Evolutionary conservation across 148 eudicot genomes (phyloP), one percentile per base, ranked within the genome.

Genomic region (Heliamphora exappendiculata): DNA sequence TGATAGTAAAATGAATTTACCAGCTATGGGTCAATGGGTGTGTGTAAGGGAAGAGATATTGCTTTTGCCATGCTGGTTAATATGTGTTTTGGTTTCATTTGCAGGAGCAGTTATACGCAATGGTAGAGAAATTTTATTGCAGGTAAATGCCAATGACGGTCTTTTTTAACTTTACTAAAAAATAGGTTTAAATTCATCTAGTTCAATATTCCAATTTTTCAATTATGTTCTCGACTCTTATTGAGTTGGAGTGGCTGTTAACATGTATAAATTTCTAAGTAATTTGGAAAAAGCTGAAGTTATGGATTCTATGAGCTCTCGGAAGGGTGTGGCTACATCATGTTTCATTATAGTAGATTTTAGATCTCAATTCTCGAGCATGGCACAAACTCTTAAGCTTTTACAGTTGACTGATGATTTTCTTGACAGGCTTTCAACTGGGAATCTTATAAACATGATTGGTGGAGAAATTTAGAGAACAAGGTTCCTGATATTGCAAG

Each of bases 371-470:
- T 53, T 73, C n/a, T 66, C 50, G 5, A 26, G 2, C 33, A 13
- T 22, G 3, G 44, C 19, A 49, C 29, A 26, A 41, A 14, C 63
- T 33, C 67, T n/a, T 20, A 63, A 28, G 19, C 70, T 29, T 53
- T 12, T 45, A 28, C 28, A 60, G 19, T 64, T 41, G 50, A 59
- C 44, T 67, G 28, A 24, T 57, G 47, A 77, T 31, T 60, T 77
- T 19, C 49, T 80, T 72, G 51, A 49, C 84, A 94, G 98, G 93
- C 93, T 75, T 94, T 90, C 82, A 91, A 91, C 81, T 94, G 98
- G 98, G 98, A 94, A 82, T 89, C 98, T 54, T 93, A 88, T 76
- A 94, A 94, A 88, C 80, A 84, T 82, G 84, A 86, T 76, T 94
- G 98, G 98, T 94, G 98, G 98, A 84, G 75, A 75, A 89, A 87